phyloP scores from a whole-genome alignment of 495 filamentous ascomycete species.

The Neurospora sp. region DNA sequence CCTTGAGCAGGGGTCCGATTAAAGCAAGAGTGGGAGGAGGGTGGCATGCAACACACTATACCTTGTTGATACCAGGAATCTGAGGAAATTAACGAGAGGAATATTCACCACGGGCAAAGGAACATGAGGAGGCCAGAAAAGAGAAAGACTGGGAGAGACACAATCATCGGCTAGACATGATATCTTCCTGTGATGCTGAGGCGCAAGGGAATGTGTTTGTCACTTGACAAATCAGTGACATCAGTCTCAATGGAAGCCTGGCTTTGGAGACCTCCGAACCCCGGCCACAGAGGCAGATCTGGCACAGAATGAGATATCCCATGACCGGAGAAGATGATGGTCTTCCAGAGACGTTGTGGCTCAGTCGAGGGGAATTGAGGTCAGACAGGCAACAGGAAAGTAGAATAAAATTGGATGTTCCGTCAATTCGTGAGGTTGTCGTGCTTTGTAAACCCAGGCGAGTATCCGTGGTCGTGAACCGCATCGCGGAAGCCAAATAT shows the following conservation, averaged over 20 bases:
- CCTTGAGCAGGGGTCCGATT: slow-evolving; percentile 4
- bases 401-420: not conserved
- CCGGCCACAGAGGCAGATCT: not conserved
- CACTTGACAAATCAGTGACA: not conserved
- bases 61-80: not conserved
- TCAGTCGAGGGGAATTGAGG: not conserved
- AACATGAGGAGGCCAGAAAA: not conserved
- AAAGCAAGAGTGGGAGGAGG: slow-evolving; percentile 15
- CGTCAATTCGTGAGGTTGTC: not conserved
- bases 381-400: not conserved
- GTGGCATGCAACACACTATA: not conserved
- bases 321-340: not conserved
- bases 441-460: not conserved
- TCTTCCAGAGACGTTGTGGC: not conserved
- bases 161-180: not conserved
- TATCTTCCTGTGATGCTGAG: not conserved
- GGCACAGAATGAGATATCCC: not conserved
- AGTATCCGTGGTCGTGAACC: not conserved
- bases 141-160: not conserved
- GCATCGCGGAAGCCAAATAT: not conserved
- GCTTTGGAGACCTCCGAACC: slow-evolving; percentile 2
- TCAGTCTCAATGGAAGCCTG: not conserved
- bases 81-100: not conserved
- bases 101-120: not conserved
- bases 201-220: not conserved